These are phyloP conservation scores for Schwanniomyces pseudopolymorphus DNA, from an alignment of 805 yeast species.

Conservation along the genomic window DNA sequence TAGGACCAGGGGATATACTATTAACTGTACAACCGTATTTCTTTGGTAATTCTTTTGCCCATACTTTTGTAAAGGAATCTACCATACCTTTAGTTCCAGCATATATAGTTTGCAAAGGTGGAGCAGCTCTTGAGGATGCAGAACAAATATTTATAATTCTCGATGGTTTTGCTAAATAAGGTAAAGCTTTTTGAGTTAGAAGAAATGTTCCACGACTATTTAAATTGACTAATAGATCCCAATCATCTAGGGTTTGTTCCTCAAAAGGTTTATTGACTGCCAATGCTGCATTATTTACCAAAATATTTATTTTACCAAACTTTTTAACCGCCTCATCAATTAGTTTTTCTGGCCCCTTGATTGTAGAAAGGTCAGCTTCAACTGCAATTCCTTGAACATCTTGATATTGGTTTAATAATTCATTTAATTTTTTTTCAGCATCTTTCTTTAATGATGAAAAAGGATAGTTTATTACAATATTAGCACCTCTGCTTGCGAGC, in stretches of 20 bases:
- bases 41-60: slow-evolving; percentile 15
- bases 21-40: slow-evolving; percentile 12
- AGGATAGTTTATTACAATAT: slow-evolving; percentile 12
- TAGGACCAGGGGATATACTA: slow-evolving; percentile 12
- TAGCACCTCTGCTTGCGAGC: slow-evolving; percentile 13
- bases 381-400: not conserved
- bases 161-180: slow-evolving; percentile 1
- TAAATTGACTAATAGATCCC: not conserved
- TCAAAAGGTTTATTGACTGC: slow-evolving; percentile 1
- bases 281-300: slow-evolving; percentile 3
- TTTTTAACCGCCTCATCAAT: not conserved
- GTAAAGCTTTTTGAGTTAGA: not conserved
- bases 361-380: not conserved
- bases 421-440: no score
- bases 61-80: slow-evolving; percentile 11
- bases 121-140: not conserved
- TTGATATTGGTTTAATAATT: no score
- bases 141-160: slow-evolving; percentile 1
- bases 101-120: slow-evolving; percentile 5
- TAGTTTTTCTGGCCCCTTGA: slow-evolving; percentile 1
- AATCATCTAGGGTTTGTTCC: slow-evolving; percentile 1
- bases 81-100: slow-evolving; percentile 15
- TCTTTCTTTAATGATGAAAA: not conserved
- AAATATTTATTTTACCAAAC: not conserved
- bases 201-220: not conserved